Evolutionary conservation across 2,329 filamentous ascomycete species (phyloP).

Genomic region (Phaeosphaeriaceae sp.): DNA sequence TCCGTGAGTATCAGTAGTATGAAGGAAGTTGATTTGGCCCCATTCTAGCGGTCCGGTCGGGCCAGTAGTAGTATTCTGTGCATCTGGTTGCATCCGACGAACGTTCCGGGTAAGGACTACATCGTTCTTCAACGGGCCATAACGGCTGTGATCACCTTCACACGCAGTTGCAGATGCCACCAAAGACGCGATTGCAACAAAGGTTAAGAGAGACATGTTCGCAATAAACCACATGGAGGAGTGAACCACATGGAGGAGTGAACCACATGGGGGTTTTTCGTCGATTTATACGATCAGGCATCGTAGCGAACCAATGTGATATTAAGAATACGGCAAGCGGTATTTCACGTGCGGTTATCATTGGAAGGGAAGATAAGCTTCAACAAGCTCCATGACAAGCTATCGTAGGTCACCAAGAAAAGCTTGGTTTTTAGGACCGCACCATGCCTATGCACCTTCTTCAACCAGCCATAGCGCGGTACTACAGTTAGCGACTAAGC

Average conservation of each 20-base stretch:
- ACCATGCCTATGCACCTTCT: conserved; percentile 24
- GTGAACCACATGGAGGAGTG: no score
- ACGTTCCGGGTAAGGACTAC: conserved; percentile 51
- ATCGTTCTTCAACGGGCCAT: conserved; percentile 48
- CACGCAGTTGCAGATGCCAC: conserved; percentile 27
- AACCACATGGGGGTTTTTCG: no score
- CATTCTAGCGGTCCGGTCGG: conserved; percentile 59
- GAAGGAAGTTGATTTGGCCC: conserved; percentile 71
- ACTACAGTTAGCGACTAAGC: no score
- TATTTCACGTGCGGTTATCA: conserved; percentile 19
- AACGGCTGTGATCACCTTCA: conserved; percentile 45
- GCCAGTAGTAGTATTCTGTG: conserved; percentile 46
- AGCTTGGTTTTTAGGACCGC: conserved; percentile 29
- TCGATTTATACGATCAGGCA: not conserved
- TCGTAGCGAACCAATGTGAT: not conserved
- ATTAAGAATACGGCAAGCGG: conserved; percentile 2
- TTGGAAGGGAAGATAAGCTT: conserved; percentile 30
- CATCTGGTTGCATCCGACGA: conserved; percentile 54
- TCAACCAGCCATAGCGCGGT: conserved; percentile 22
- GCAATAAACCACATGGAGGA: not conserved
- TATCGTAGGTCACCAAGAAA: conserved; percentile 17
- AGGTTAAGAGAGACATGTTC: conserved; percentile 16
- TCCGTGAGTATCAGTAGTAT: conserved; percentile 68
- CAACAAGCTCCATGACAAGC: conserved; percentile 18
- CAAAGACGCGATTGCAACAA: conserved; percentile 13